Conservation (phyloP, 2,329 filamentous ascomycete species). For the Nemania bipapillata region DNA sequence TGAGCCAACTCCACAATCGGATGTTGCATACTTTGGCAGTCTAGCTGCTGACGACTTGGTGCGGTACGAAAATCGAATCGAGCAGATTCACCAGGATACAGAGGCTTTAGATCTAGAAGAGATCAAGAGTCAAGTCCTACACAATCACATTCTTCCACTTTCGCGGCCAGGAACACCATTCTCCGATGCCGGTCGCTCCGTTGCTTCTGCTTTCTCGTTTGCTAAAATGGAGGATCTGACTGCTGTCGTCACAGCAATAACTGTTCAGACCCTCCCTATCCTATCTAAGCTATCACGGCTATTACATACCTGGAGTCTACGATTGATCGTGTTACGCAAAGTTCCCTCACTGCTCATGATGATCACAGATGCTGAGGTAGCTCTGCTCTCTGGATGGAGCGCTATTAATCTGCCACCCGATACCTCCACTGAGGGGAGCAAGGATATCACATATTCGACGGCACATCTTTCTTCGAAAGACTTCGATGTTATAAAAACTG, state of each 20-base stretch:
- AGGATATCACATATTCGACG: conserved; percentile 34
- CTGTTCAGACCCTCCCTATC: conserved; percentile 86
- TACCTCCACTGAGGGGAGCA: conserved; percentile 22
- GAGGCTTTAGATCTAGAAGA: conserved; percentile 81
- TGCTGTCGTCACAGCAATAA: conserved; percentile 88
- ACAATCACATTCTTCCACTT: conserved; percentile 76
- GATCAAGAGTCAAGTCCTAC: conserved; percentile 86
- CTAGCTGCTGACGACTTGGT: conserved; percentile 72
- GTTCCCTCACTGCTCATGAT: conserved; percentile 75
- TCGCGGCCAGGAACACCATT: conserved; percentile 64
- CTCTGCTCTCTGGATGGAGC: conserved; percentile 74
- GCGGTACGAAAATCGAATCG: conserved; percentile 76
- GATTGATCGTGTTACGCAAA: conserved; percentile 77
- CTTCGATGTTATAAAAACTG: conserved; percentile 68
- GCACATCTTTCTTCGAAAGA: conserved; percentile 57
- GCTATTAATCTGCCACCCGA: conserved; percentile 59
- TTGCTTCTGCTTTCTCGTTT: conserved; percentile 63
- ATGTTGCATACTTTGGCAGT: conserved; percentile 72
- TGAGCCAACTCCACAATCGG: conserved; percentile 49
- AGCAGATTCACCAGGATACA: conserved; percentile 76
- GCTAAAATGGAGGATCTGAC: conserved; percentile 87
- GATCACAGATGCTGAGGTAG: conserved; percentile 72
- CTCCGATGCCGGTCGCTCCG: conserved; percentile 57
- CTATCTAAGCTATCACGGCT: conserved; percentile 77
- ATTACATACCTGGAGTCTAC: conserved; percentile 80